Percentiles rank a stretch among this genome's conserved stretches.
These are phyloP conservation scores for Hypoxylon rubiginosum DNA, from an alignment of 2,329 filamentous ascomycete species.

Conservation along the genomic window DNA sequence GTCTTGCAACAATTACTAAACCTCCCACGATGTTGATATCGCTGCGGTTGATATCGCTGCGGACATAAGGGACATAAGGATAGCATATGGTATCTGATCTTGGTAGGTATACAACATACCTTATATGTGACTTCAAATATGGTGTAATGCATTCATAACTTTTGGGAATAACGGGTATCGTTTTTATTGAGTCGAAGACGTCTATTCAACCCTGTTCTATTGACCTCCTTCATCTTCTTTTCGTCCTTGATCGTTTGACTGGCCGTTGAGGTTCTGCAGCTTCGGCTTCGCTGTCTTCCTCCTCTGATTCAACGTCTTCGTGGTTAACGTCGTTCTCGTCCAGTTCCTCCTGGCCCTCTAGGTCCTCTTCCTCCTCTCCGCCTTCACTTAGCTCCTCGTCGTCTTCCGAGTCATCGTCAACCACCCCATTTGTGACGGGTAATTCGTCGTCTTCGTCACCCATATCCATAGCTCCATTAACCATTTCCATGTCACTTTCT, in stretches of 20 bases:
- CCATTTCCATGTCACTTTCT: slow-evolving; percentile 66
- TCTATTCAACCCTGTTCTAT: slow-evolving; percentile 35
- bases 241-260: slow-evolving; percentile 57
- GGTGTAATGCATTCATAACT: background rate
- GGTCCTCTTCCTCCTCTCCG: slow-evolving; percentile 62
- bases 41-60: background rate
- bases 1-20: background rate
- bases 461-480: slow-evolving; percentile 63
- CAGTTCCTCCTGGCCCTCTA: slow-evolving; percentile 63
- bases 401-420: slow-evolving; percentile 71
- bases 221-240: slow-evolving; percentile 52
- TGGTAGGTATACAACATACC: background rate
- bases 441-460: slow-evolving; percentile 68
- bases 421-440: slow-evolving; percentile 66
- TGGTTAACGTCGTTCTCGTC: slow-evolving; percentile 73
- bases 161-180: slow-evolving; percentile 45
- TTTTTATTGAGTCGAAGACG: slow-evolving; percentile 39
- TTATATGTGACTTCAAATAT: background rate
- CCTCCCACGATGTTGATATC: background rate
- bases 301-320: slow-evolving; percentile 71
- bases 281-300: slow-evolving; percentile 66
- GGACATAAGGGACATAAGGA: background rate
- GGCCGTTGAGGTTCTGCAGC: slow-evolving; percentile 60
- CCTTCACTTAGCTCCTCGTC: slow-evolving; percentile 59
- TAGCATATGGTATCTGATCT: background rate